Conservation (phyloP, 257 asterid species). For the Fraxinus cuspidata region DNA sequence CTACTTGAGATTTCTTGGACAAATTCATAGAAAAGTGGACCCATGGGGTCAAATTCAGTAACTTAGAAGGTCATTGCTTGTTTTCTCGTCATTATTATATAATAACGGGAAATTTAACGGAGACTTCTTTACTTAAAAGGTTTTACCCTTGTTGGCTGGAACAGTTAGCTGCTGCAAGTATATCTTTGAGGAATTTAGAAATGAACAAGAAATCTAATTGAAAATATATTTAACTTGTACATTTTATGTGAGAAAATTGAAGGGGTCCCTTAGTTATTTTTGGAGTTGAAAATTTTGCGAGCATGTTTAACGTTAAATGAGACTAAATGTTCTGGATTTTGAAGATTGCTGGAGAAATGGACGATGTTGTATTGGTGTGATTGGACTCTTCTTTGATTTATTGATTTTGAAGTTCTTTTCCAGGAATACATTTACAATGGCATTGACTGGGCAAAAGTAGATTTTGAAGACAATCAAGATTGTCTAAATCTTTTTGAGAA, state of each 20-base stretch:
- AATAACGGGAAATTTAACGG: background rate
- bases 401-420: slow-evolving; percentile 24
- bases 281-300: slow-evolving; percentile 2
- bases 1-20: background rate
- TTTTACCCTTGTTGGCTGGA: background rate
- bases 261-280: background rate
- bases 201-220: background rate
- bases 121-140: background rate
- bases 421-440: slow-evolving; percentile 98
- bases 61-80: background rate
- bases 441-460: slow-evolving; percentile 97
- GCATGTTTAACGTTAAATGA: slow-evolving; percentile 9
- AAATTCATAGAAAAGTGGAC: background rate
- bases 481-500: slow-evolving; percentile 95
- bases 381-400: slow-evolving; percentile 17
- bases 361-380: slow-evolving; percentile 13
- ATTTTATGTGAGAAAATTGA: background rate
- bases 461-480: slow-evolving; percentile 96
- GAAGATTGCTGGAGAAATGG: slow-evolving; percentile 22
- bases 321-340: slow-evolving; percentile 5
- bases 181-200: background rate
- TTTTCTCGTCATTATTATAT: background rate
- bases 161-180: background rate
- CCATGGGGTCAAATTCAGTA: background rate
- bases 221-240: background rate